Base-by-base conservation (phyloP, 2,329 filamentous ascomycete genomes). In the Neofusicoccum kwambonambiense region DNA sequence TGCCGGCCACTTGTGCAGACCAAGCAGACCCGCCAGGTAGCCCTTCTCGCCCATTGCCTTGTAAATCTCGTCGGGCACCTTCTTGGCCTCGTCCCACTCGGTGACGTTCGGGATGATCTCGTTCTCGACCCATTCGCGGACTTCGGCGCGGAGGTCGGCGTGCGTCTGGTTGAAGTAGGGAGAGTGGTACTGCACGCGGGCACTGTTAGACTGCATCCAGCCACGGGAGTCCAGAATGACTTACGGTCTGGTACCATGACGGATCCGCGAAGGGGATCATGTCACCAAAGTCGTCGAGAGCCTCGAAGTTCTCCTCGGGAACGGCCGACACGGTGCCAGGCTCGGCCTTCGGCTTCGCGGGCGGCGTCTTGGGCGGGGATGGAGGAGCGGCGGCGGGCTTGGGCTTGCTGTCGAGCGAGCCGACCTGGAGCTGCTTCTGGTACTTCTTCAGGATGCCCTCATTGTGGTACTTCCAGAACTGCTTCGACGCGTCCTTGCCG, bases 101-200 rank as follows among this genome's bases (percentile, higher is more conserved):
- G 88, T 90, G 64, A 98, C 92, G 72, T 94, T 86, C 22, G 95
- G 94, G 82, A 97, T 93, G 76, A 98, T 89, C 72, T 92, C 91
- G 64, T 84, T 86, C 67, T 96, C 91, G 64, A 99, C 87, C 93
- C 93, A 99, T 82, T 93, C 86, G 74, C 95, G 91, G 67, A 97
- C 84, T 83, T 99, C 95, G 69, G 88, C 89, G 67, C 95, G 92
- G 57, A 99, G 89, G 60, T 92, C 93, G 64, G 88, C 93, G 79
- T 99, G 95, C 4, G 92, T 89, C 79, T 97, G 90, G 81, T 97
- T 97, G 85, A 90, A 96, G 85, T 97, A 98, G 34, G 94, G 92
- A 1, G 94, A 97, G 82, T 96, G 91, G 80, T 97, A 96, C 91
- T 96, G 69, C 42, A 11, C 57, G 47, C 37, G 4, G 11, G 4